A percentile compares a stretch with the other conserved stretches of the same genome.
phyloP scores from a whole-genome alignment of 2,329 filamentous ascomycete species.

The Pseudocercospora crystallina region DNA sequence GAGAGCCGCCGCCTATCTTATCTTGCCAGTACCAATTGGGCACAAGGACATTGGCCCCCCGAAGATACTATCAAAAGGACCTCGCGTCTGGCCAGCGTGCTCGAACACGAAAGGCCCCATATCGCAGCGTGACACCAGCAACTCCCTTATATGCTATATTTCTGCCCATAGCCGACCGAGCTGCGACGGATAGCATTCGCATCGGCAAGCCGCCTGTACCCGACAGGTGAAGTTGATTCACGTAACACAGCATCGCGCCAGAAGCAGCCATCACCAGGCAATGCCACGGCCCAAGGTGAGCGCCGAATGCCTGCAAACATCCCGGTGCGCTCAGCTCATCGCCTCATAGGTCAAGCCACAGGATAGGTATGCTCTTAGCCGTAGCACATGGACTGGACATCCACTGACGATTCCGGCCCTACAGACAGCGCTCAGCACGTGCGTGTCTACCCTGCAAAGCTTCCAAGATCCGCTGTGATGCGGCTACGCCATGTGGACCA shows the following conservation, averaged over 20 bases:
- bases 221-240: slow-evolving; percentile 2
- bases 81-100: too few relatives aligned
- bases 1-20: too few relatives aligned
- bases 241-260: slow-evolving; percentile 2
- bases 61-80: too few relatives aligned
- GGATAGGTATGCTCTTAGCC: slow-evolving; percentile 7
- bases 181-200: not conserved
- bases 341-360: slow-evolving; percentile 15
- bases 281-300: slow-evolving; percentile 26
- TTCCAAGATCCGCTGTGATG: slow-evolving; percentile 27
- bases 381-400: not conserved
- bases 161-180: slow-evolving; percentile 10
- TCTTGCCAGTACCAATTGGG: too few relatives aligned
- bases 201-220: slow-evolving; percentile 11
- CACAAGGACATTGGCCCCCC: too few relatives aligned
- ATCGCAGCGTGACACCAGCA: slow-evolving; percentile 2
- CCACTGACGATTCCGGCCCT: not conserved
- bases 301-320: slow-evolving; percentile 1
- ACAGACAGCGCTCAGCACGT: slow-evolving; percentile 20
- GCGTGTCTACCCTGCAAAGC: slow-evolving; percentile 26
- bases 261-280: not conserved
- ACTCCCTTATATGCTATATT: not conserved
- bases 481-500: slow-evolving; percentile 22
- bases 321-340: slow-evolving; percentile 8
- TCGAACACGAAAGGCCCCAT: slow-evolving; percentile 1